phyloP scores from a whole-genome alignment of 148 eudicot species.

The Chenopodium quinoa region DNA sequence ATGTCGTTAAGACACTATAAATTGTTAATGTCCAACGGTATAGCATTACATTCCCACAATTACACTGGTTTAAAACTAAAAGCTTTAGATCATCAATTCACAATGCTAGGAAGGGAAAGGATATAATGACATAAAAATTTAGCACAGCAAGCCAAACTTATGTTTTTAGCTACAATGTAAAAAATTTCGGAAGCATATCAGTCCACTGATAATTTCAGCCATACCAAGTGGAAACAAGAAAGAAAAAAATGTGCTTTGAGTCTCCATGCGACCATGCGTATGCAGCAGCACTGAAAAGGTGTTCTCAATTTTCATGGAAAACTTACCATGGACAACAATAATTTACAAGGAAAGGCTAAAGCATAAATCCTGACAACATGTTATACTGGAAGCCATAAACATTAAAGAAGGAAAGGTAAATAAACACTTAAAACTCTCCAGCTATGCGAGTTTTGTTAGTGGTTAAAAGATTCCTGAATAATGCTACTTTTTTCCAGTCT shows the following conservation, averaged over 20 bases:
- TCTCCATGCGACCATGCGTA: constrained; percentile 7
- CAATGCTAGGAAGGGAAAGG: not conserved
- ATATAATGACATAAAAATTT: not conserved
- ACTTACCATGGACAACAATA: constrained; percentile 20
- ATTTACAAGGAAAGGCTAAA: constrained; percentile 28
- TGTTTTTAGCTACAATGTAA: not conserved
- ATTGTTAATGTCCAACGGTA: not conserved
- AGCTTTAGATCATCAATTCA: not conserved
- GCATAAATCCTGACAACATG: constrained; percentile 29
- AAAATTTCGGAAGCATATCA: not conserved
- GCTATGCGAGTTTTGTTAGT: constrained; percentile 19
- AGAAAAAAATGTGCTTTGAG: not conserved
- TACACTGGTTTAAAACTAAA: not conserved
- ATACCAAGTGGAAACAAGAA: not conserved
- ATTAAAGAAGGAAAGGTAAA: constrained; percentile 20
- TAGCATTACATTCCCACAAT: not conserved
- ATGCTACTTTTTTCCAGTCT: constrained; percentile 29
- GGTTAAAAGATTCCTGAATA: constrained; percentile 31
- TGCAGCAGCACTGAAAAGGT: constrained; percentile 14
- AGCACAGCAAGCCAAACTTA: not conserved
- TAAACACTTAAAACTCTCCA: constrained; percentile 7
- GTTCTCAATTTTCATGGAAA: constrained; percentile 10
- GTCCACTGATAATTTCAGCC: not conserved
- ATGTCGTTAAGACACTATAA: not conserved
- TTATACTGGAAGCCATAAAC: constrained; percentile 29